Base-by-base conservation (phyloP, 1,284 basidiomycete species). In the Ganoderma leucocontextum region DNA sequence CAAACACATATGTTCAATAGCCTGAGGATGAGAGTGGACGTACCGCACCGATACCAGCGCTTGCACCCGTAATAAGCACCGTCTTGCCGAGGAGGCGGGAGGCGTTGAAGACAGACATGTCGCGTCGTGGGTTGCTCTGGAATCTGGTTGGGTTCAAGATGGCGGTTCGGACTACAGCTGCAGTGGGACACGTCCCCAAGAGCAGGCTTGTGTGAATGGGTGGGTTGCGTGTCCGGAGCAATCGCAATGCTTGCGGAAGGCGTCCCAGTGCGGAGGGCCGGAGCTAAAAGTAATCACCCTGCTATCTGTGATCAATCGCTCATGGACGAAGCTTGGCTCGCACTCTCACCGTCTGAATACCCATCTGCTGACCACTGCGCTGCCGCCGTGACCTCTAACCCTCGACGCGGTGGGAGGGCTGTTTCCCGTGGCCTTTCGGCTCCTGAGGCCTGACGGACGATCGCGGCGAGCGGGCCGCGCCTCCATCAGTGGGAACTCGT, bases 11-110 rank as follows among this genome's bases (percentile, higher is more conserved):
- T 10, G 52, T 38, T 22, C 33, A 22, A 35, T 39, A 35, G n/a
- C n/a, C n/a, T n/a, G n/a, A n/a, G 15, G 36, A 72, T 36, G 19
- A 25, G n/a, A 22, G 7, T 38, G 47, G 38, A 80, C 86, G 75
- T 74, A 93, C 92, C 69, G 91, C 89, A 64, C 94, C 94, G 70
- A 95, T 95, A 41, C 94, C 94, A 55, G 90, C 88, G 75, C 92
- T 94, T 8, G 95, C 94, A 25, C 95, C 95, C 15, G 95, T 96
- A 69, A 97, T 85, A 64, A 97, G 86, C 68, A 97, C 92, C 13
- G 90, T 95, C 83, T 96, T 96, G 78, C 92, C 91, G 62, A 92
- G 79, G 47, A 97, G 82, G 73, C 92, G 88, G 64, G 91, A 87
- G 49, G 91, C 83, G 77, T 92, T 92, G 86, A 95, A 95, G 66